phyloP scores from a whole-genome alignment of 2,329 filamentous ascomycete species.

The Colletotrichum nymphaeae region DNA sequence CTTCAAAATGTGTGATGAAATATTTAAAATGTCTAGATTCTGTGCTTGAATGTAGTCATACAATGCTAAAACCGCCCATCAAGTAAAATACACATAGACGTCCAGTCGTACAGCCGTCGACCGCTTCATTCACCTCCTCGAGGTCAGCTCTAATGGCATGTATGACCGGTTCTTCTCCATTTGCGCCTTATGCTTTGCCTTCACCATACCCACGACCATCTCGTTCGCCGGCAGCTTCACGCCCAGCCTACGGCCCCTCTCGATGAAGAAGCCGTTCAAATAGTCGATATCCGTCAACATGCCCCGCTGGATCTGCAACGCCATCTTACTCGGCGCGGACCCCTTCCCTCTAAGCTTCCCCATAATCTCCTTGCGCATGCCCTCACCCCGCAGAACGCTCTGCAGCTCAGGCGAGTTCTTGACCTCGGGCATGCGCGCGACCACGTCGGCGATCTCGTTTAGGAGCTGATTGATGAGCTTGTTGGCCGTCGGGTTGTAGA shows the following conservation, averaged over 20 bases:
- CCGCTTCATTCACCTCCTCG: slow-evolving; percentile 32
- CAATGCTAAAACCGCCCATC: slow-evolving; percentile 10
- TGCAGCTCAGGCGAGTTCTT: slow-evolving; percentile 68
- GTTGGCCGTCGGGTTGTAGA: slow-evolving; percentile 74
- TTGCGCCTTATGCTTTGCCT: slow-evolving; percentile 68
- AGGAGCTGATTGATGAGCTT: slow-evolving; percentile 78
- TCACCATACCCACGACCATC: slow-evolving; percentile 78
- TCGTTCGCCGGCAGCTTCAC: slow-evolving; percentile 80
- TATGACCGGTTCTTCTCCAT: slow-evolving; percentile 45
- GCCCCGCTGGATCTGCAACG: slow-evolving; percentile 72
- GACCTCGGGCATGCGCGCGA: slow-evolving; percentile 80
- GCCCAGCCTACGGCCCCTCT: slow-evolving; percentile 76
- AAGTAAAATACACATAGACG: background rate
- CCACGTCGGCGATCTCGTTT: slow-evolving; percentile 78
- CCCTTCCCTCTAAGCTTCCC: slow-evolving; percentile 67
- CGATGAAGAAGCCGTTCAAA: slow-evolving; percentile 89
- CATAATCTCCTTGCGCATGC: slow-evolving; percentile 71
- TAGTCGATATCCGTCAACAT: slow-evolving; percentile 81
- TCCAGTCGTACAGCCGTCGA: background rate
- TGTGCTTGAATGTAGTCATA: background rate
- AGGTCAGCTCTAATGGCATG: slow-evolving; percentile 50
- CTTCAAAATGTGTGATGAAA: background rate
- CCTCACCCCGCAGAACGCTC: slow-evolving; percentile 66
- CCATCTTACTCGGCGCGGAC: slow-evolving; percentile 70
- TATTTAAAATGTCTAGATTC: background rate